A percentile compares a stretch with the other conserved stretches of the same genome.
Conservation (phyloP, 2,329 filamentous ascomycete species). For the Xylaria sp. region DNA sequence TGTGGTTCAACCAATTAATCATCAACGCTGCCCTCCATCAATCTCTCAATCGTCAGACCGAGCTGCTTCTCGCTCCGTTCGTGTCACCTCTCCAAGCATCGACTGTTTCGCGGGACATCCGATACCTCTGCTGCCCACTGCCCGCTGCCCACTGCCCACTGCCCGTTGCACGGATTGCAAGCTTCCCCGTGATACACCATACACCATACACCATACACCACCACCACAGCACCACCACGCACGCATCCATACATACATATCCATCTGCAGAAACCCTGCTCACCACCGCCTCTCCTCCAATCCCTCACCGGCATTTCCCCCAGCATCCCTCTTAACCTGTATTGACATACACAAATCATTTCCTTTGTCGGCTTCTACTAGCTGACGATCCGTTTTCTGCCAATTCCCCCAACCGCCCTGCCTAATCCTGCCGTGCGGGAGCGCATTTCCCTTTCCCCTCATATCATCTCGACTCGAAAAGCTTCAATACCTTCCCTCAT, state of each 20-base stretch:
- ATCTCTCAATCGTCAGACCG: neutral
- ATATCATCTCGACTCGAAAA: neutral
- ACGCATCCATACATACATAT: slow-evolving; percentile 15
- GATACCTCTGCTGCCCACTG: neutral
- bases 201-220: slow-evolving; percentile 1
- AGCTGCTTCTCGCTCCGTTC: slow-evolving; percentile 12
- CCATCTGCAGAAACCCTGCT: slow-evolving; percentile 11
- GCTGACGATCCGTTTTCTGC: neutral
- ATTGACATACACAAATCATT: neutral
- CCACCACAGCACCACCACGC: slow-evolving; percentile 1
- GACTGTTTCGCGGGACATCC: slow-evolving; percentile 16
- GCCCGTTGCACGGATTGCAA: slow-evolving; percentile 8
- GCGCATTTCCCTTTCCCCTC: neutral
- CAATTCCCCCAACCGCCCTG: neutral
- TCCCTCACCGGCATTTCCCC: neutral
- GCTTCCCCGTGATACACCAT: slow-evolving; percentile 13
- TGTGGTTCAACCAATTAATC: slow-evolving; percentile 23
- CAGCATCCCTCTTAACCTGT: neutral
- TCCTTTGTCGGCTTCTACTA: neutral
- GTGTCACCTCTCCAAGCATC: neutral
- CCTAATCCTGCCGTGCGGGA: neutral
- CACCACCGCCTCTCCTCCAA: slow-evolving; percentile 8
- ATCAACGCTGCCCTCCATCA: slow-evolving; percentile 21
- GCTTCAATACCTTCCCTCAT: slow-evolving; percentile 30
- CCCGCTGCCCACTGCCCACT: neutral